phyloP scores from a whole-genome alignment of 257 asterid genomes.

The Anisodus acutangulus region DNA sequence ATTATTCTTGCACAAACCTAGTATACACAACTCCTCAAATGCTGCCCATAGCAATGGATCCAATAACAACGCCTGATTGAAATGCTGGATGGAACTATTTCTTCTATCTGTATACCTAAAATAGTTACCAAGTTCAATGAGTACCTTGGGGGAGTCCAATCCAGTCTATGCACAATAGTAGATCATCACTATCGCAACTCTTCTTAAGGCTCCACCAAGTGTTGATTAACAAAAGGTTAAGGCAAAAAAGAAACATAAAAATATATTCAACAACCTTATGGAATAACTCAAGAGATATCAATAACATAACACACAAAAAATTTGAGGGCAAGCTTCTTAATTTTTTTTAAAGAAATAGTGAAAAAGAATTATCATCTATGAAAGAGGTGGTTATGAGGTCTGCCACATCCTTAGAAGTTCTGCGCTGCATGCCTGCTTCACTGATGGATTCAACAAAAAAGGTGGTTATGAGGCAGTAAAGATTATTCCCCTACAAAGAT shows the following conservation, averaged over 20 bases:
- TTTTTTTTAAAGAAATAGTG: not conserved
- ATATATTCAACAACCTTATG: not conserved
- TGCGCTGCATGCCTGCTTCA: not conserved
- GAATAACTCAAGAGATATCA: not conserved
- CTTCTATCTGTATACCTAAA: slow-evolving; percentile 93
- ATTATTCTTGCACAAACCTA: slow-evolving; percentile 48
- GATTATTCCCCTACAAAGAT: not conserved
- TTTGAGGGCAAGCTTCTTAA: not conserved
- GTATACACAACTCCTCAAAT: slow-evolving; percentile 81
- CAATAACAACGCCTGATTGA: slow-evolving; percentile 86
- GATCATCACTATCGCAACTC: not conserved
- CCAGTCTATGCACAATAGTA: not conserved
- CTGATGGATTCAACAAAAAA: not conserved
- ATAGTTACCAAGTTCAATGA: slow-evolving; percentile 28
- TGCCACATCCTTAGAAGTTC: not conserved
- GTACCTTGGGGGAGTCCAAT: slow-evolving; percentile 16
- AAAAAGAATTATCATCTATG: slow-evolving; percentile 1
- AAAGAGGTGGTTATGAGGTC: not conserved
- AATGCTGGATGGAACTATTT: slow-evolving; percentile 82
- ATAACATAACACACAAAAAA: not conserved
- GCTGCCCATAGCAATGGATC: slow-evolving; percentile 98
- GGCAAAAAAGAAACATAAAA: not conserved
- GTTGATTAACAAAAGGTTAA: not conserved
- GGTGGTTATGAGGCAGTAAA: not conserved
- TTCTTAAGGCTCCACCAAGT: not conserved